Conservation (phyloP, 2,329 filamentous ascomycete genomes). For the Paecilomyces sp. region DNA sequence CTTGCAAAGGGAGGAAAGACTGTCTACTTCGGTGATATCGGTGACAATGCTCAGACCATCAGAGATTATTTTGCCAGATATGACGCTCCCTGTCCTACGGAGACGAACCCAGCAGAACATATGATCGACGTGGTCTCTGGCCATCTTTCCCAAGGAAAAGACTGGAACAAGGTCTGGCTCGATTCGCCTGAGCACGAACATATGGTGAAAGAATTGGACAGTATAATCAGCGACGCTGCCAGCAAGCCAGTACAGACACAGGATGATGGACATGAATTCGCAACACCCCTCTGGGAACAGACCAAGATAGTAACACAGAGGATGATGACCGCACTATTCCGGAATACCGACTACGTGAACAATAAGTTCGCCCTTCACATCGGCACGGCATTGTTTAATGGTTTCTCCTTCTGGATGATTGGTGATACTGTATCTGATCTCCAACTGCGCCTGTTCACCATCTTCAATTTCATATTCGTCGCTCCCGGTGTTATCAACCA, state of each 20-base stretch:
- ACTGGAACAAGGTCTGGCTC: slow-evolving; percentile 68
- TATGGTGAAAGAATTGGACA: slow-evolving; percentile 56
- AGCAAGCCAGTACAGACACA: slow-evolving; percentile 37
- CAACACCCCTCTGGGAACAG: slow-evolving; percentile 57
- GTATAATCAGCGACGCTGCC: slow-evolving; percentile 46
- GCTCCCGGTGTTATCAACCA: slow-evolving; percentile 36
- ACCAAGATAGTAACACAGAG: slow-evolving; percentile 59
- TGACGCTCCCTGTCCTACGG: slow-evolving; percentile 56
- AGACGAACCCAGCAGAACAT: slow-evolving; percentile 56
- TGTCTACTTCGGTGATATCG: slow-evolving; percentile 63
- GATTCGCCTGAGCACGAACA: slow-evolving; percentile 53
- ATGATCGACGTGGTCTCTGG: slow-evolving; percentile 46
- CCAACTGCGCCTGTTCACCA: slow-evolving; percentile 66
- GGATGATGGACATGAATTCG: slow-evolving; percentile 52
- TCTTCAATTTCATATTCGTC: slow-evolving; percentile 55
- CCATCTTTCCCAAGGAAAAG: slow-evolving; percentile 42
- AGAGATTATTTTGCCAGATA: slow-evolving; percentile 60
- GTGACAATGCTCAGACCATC: slow-evolving; percentile 56
- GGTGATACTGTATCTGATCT: slow-evolving; percentile 58
- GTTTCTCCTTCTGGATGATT: slow-evolving; percentile 60
- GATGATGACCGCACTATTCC: slow-evolving; percentile 58
- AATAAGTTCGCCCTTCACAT: slow-evolving; percentile 56
- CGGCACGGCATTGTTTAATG: slow-evolving; percentile 41
- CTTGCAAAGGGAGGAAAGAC: slow-evolving; percentile 61
- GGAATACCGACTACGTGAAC: slow-evolving; percentile 60